Percentiles rank a stretch among this genome's conserved stretches.
Conservation (phyloP, 495 filamentous ascomycete genomes). For the Stereocaulon alpinum region DNA sequence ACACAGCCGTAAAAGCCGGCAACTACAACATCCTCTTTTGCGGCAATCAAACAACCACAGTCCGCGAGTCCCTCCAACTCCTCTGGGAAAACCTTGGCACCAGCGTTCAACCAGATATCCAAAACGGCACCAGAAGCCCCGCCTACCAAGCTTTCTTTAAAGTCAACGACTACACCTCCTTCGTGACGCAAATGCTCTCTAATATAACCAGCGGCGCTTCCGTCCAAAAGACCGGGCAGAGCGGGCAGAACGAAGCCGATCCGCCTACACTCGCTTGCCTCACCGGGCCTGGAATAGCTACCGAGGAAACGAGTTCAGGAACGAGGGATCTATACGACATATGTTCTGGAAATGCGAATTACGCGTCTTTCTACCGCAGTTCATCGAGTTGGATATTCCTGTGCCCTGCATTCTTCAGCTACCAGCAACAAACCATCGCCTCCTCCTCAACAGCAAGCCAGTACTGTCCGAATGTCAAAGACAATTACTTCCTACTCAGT, state of each 20-base stretch:
- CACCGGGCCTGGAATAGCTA: background rate
- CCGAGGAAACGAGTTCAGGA: background rate
- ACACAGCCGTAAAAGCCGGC: background rate
- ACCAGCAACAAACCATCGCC: background rate
- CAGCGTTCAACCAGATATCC: too few species aligned
- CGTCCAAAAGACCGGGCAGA: background rate
- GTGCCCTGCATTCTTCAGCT: background rate
- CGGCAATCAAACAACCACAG: background rate
- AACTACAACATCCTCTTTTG: background rate
- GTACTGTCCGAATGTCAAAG: background rate
- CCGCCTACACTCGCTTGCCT: background rate
- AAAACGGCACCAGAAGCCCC: background rate
- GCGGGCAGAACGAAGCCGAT: too few species aligned
- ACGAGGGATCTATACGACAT: background rate
- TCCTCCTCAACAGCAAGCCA: background rate
- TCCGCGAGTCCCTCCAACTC: background rate
- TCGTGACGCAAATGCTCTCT: background rate
- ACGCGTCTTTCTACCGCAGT: background rate
- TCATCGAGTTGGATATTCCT: conserved; percentile 1
- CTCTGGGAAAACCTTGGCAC: background rate
- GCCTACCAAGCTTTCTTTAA: conserved; percentile 4
- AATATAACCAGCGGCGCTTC: background rate
- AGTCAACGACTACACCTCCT: background rate
- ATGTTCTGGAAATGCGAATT: background rate
- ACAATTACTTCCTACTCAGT: background rate